Evolutionary conservation across 345 rosid species (phyloP), one percentile per base, ranked within the genome.

Genomic region (Sisymbrium altissimum): DNA sequence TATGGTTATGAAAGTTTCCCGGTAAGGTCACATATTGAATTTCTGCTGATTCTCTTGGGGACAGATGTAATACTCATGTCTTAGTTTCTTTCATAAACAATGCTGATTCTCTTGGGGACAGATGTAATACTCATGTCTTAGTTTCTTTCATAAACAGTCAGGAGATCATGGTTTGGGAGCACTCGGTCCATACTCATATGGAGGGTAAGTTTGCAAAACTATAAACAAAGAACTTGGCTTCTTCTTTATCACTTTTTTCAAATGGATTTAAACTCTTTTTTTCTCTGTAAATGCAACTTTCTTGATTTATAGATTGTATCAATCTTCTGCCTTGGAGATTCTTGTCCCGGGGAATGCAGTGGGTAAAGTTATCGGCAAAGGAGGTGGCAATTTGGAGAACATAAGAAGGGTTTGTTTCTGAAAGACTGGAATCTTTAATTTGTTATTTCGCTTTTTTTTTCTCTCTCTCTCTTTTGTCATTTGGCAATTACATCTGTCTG

Each of bases 301-400:
- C 15, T 54, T 15, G 23, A 49, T 30, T 17, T n/a, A n/a, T 30
- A 55, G 39, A 55, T 55, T 55, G 39, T 32, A 55, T 55, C 39
- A 15, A 3, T 30, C 60, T 30, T 30, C 60, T 55, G 21, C 21
- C 12, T 8, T 55, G 60, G 60, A 55, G 60, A 55, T 55, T 55
- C 60, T 55, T 7, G 60, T 55, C 60, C 60, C 39, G 39, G 60
- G 6, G 39, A 9, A 15, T 55, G 60, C 39, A 55, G 60, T 55
- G 39, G 18, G 21, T 55, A 55, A 55, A 55, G 60, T 55, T 30
- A 30, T 55, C 3, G 60, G 60, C 21, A 55, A 55, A n/a, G 21
- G 11, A 29, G 59, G 59, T n/a, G 39, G 60, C 60, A 55, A 55
- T 30, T 30, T 55, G 39, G 60, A 55, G 60, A 55, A 55, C 39